phyloP scores from a whole-genome alignment of 495 filamentous ascomycete species.

The Aspergillus carlsbadensis region DNA sequence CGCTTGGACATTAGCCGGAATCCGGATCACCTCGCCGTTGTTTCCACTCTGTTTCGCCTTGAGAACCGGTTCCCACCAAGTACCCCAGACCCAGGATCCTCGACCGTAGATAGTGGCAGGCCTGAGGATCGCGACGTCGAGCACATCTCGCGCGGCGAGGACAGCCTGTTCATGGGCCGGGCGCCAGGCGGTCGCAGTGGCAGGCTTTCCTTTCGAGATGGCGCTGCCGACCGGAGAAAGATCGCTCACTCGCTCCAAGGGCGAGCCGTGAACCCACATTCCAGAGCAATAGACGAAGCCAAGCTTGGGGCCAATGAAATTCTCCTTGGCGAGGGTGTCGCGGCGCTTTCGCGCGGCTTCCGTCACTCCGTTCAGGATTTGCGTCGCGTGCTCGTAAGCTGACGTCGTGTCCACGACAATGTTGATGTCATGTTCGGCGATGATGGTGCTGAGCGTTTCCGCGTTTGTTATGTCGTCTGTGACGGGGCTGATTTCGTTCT shows the following conservation, averaged over 20 bases:
- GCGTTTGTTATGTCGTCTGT: slow-evolving; percentile 4
- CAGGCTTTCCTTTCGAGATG: slow-evolving; percentile 9
- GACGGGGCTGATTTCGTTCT: slow-evolving; percentile 31
- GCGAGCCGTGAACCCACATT: slow-evolving; percentile 41
- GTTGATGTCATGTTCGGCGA: slow-evolving; percentile 30
- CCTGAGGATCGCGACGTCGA: slow-evolving; percentile 38
- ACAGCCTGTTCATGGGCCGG: slow-evolving; percentile 33
- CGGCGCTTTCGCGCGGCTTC: no score
- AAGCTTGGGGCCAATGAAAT: slow-evolving; percentile 29
- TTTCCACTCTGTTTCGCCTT: slow-evolving; percentile 20
- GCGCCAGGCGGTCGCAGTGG: slow-evolving; percentile 29
- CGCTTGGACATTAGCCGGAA: slow-evolving; percentile 23
- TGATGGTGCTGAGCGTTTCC: slow-evolving; percentile 11
- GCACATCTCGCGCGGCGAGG: slow-evolving; percentile 27
- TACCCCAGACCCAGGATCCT: slow-evolving; percentile 20
- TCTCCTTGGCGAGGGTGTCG: slow-evolving; percentile 10
- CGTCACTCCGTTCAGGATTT: no score
- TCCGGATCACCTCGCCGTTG: not conserved
- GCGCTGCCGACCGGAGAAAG: slow-evolving; percentile 23
- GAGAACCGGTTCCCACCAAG: slow-evolving; percentile 24
- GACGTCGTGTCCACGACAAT: slow-evolving; percentile 34
- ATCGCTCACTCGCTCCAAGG: slow-evolving; percentile 26
- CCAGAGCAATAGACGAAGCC: slow-evolving; percentile 45
- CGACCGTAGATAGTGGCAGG: slow-evolving; percentile 41
- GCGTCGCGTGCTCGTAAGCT: slow-evolving; percentile 15